These are phyloP conservation scores for Cladosporium sp. DNA, from an alignment of 2,329 filamentous ascomycete species.

Conservation along the genomic window DNA sequence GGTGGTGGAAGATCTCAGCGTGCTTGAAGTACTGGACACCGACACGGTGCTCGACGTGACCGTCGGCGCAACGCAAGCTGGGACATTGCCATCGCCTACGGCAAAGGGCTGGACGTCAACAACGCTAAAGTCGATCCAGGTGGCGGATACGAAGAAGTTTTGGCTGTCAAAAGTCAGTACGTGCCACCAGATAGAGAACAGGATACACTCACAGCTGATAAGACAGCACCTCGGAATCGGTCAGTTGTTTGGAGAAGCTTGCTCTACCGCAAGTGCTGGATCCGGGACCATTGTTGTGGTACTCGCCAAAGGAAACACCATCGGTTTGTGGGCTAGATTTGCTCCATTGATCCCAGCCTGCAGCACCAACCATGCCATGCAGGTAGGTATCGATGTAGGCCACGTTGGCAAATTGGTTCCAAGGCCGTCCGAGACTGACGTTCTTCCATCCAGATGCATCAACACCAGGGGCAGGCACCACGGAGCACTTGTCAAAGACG, in stretches of 20 bases:
- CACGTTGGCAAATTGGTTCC: slow-evolving; percentile 21
- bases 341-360: slow-evolving; percentile 29
- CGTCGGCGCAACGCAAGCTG: slow-evolving; percentile 13
- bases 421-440: slow-evolving; percentile 20
- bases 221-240: slow-evolving; percentile 31
- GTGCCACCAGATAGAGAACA: neutral
- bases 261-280: slow-evolving; percentile 28
- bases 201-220: slow-evolving; percentile 29
- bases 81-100: slow-evolving; percentile 27
- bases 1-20: slow-evolving; percentile 1
- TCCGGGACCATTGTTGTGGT: slow-evolving; percentile 34
- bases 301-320: slow-evolving; percentile 30
- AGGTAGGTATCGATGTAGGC: slow-evolving; percentile 20
- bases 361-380: slow-evolving; percentile 16
- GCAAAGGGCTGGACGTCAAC: slow-evolving; percentile 35
- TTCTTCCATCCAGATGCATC: slow-evolving; percentile 24
- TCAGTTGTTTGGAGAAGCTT: slow-evolving; percentile 33
- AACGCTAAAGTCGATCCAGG: slow-evolving; percentile 39
- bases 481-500: slow-evolving; percentile 33
- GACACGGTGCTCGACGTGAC: slow-evolving; percentile 1
- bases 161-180: slow-evolving; percentile 9
- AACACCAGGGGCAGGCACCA: slow-evolving; percentile 27
- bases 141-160: slow-evolving; percentile 36
- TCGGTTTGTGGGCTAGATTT: slow-evolving; percentile 24
- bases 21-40: neutral